A percentile compares a stretch with the other conserved stretches of the same genome.
phyloP scores from a whole-genome alignment of 1,284 basidiomycete species.

The Cryptococcus sp. region DNA sequence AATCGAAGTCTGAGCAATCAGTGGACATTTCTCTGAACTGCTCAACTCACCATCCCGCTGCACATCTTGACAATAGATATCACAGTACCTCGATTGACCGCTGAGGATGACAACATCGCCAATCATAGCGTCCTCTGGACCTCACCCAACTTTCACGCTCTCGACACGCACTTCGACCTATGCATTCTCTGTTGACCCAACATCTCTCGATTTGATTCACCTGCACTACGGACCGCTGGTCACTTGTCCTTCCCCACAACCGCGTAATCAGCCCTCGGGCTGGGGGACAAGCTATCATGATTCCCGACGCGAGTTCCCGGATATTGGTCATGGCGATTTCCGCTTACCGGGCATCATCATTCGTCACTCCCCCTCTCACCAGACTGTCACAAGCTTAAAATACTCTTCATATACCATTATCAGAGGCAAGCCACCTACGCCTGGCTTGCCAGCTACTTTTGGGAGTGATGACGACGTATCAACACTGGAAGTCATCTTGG shows the following conservation, averaged over 20 bases:
- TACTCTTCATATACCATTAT: conserved; percentile 21
- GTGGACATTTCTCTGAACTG: too few species aligned
- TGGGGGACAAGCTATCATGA: conserved; percentile 13
- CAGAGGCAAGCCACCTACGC: conserved; percentile 23
- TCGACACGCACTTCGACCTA: conserved; percentile 14
- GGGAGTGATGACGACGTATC: conserved; percentile 15
- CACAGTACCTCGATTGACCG: too few species aligned
- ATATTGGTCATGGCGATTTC: conserved; percentile 36
- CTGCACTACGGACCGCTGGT: conserved; percentile 30
- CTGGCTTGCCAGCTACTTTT: conserved; percentile 32
- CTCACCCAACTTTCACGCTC: conserved; percentile 14
- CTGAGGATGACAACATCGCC: too few species aligned
- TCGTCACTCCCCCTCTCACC: conserved; percentile 13
- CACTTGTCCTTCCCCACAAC: background rate
- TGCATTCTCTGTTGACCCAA: conserved; percentile 24
- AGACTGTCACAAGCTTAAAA: conserved; percentile 22
- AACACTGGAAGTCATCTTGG: conserved; percentile 25
- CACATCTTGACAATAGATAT: too few species aligned
- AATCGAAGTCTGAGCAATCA: too few species aligned
- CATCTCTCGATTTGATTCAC: conserved; percentile 27
- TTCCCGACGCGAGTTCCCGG: conserved; percentile 29
- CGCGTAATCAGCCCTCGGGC: background rate
- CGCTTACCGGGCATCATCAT: conserved; percentile 32
- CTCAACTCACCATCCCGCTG: too few species aligned
- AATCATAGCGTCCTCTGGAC: too few species aligned